Evolutionary conservation across 2,329 filamentous ascomycete species (phyloP).

Genomic region (Neoarthrinium moseri): DNA sequence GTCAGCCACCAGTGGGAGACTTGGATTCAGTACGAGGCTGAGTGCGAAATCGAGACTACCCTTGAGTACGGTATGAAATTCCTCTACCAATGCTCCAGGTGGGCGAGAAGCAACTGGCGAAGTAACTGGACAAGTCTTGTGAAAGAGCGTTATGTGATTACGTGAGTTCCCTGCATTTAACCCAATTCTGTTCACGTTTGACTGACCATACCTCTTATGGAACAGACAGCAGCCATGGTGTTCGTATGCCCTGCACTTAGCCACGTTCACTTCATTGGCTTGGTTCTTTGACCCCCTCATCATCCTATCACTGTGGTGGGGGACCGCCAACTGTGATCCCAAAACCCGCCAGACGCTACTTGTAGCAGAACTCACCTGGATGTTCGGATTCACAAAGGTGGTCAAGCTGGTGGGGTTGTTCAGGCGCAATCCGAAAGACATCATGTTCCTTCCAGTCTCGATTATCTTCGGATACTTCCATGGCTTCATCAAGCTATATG

Average conservation of each 20-base stretch:
- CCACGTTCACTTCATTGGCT: slow-evolving; percentile 87
- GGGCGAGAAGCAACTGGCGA: slow-evolving; percentile 97
- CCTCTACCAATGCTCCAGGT: slow-evolving; percentile 87
- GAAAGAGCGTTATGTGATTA: slow-evolving; percentile 80
- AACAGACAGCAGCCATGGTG: slow-evolving; percentile 77
- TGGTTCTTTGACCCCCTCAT: slow-evolving; percentile 75
- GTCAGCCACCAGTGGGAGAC: slow-evolving; percentile 92
- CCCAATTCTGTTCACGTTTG: not conserved
- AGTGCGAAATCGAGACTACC: slow-evolving; percentile 90
- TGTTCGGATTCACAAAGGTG: slow-evolving; percentile 81
- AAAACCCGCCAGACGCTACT: slow-evolving; percentile 55
- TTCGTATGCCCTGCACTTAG: slow-evolving; percentile 88
- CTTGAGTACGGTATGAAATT: slow-evolving; percentile 88
- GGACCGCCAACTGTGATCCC: slow-evolving; percentile 59
- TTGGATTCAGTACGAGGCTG: slow-evolving; percentile 88
- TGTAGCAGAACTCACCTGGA: slow-evolving; percentile 65
- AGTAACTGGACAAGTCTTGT: slow-evolving; percentile 92
- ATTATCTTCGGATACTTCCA: slow-evolving; percentile 92
- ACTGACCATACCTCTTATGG: not conserved
- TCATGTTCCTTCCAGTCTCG: slow-evolving; percentile 79
- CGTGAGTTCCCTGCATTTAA: slow-evolving; percentile 57
- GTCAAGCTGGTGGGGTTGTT: slow-evolving; percentile 90
- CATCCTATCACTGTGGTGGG: slow-evolving; percentile 67
- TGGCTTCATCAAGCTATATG: slow-evolving; percentile 87
- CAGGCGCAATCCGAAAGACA: slow-evolving; percentile 76